Conservation (phyloP, 805 yeast genomes). For the Saturnispora quitensis region DNA sequence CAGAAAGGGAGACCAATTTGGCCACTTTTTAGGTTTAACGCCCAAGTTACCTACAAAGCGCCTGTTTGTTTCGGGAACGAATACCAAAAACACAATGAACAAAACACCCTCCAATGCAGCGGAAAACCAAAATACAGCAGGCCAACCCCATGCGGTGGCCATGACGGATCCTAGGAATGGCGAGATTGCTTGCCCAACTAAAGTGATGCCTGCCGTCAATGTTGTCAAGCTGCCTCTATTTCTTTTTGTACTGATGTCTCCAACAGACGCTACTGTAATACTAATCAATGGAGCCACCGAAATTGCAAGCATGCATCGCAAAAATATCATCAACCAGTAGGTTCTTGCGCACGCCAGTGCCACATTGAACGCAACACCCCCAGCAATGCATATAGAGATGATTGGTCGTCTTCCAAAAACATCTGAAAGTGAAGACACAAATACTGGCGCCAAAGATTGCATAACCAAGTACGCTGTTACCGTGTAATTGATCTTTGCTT, state of each 20-base stretch:
- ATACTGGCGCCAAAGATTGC: conserved; percentile 70
- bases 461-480: conserved; percentile 68
- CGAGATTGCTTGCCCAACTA: conserved; percentile 71
- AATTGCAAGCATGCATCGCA: conserved; percentile 69
- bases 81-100: too few relatives aligned
- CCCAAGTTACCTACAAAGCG: conserved; percentile 70
- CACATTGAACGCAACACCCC: conserved; percentile 53
- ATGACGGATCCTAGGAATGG: conserved; percentile 56
- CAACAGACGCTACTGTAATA: conserved; percentile 59
- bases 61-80: conserved; percentile 71
- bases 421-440: conserved; percentile 65
- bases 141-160: conserved; percentile 56
- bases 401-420: conserved; percentile 64
- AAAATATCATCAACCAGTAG: conserved; percentile 53
- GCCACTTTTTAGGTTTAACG: conserved; percentile 35
- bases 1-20: conserved; percentile 40
- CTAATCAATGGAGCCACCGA: conserved; percentile 73
- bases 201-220: conserved; percentile 50
- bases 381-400: conserved; percentile 41
- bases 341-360: conserved; percentile 53
- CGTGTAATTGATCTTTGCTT: conserved; percentile 55
- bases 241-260: conserved; percentile 57
- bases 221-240: conserved; percentile 71
- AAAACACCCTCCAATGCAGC: conserved; percentile 61
- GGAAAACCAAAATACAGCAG: conserved; percentile 70